Base-by-base conservation (phyloP, 2,329 filamentous ascomycete species). In the Fusarium sp. region DNA sequence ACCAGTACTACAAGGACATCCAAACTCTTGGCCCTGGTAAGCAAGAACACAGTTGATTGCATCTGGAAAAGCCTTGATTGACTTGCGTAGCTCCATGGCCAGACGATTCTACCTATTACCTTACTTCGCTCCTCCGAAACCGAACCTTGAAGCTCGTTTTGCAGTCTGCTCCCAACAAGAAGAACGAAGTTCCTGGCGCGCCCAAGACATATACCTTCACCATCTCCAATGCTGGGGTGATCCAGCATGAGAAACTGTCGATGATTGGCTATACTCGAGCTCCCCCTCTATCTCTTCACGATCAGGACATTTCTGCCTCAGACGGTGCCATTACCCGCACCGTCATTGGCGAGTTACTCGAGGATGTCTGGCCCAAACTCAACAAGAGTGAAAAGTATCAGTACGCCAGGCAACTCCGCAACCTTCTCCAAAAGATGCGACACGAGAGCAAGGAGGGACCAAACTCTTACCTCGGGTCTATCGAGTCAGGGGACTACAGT, bases 341-440 rank as follows among this genome's bases (percentile, higher is more conserved):
- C 13, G 55, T 73, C 3, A 58, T 69, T 35, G 79, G 79, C 12
- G 64, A 74, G 44, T 52, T 79, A 14, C 66, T 80, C 14, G 78
- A 80, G 44, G 74, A 77, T 15, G 30, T 78, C 8, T 80, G 79
- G 79, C 52, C 60, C 9, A 60, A 23, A 3, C 59, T 80, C 23
- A 61, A 62, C 10, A 58, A 71, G 8, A 27, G 55, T 11, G 41
- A 67, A 35, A 80, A 80, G 61, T 72, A 62, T 30, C 20, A 58
- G n/a, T 74, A 74, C 32, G 71, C 69, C 15, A 71, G 66, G 12
- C 76, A 79, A 58, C 66, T 80, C 20, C 72, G 77, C n/a, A 73
- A 71, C 26, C 58, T 79, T 11, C 59, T 80, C 38, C 59, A 60
- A 10, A 54, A 59, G 27, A 73, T 80, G 71, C 71, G 77, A 11